phyloP scores from a whole-genome alignment of 371 early-diverging fungal genomes.

The Capniomyces stellatus region DNA sequence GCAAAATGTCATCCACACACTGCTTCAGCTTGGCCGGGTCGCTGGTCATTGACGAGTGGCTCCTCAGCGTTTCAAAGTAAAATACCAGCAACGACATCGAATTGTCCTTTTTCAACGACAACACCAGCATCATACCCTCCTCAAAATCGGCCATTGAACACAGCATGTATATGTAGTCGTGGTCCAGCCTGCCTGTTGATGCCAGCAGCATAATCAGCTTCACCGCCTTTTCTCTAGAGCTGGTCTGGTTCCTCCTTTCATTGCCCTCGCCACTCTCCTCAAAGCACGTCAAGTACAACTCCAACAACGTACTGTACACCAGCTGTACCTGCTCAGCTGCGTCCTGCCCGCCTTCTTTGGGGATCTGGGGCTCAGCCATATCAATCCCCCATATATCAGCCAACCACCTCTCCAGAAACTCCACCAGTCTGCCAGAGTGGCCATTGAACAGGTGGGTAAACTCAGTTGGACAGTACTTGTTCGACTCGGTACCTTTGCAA shows the following conservation, averaged over 20 bases:
- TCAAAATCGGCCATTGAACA: slow-evolving; percentile 67
- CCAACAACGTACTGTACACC: slow-evolving; percentile 77
- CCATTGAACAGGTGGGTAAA: not conserved
- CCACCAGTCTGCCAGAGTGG: not conserved
- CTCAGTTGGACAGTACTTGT: slow-evolving; percentile 1
- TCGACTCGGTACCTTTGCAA: slow-evolving; percentile 31
- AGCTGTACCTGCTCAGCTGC: slow-evolving; percentile 23
- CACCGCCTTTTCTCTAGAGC: slow-evolving; percentile 16
- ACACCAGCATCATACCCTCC: slow-evolving; percentile 66
- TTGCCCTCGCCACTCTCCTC: slow-evolving; percentile 5
- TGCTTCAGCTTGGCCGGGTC: too few relatives aligned
- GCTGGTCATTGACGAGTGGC: too few relatives aligned
- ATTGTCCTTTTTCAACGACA: slow-evolving; percentile 48
- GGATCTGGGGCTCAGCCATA: slow-evolving; percentile 10
- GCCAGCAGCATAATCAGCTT: slow-evolving; percentile 32
- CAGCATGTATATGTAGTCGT: slow-evolving; percentile 74
- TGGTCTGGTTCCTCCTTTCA: slow-evolving; percentile 1
- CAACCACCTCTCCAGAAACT: slow-evolving; percentile 34
- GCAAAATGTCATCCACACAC: too few relatives aligned
- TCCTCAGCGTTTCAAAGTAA: slow-evolving; percentile 65
- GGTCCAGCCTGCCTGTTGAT: slow-evolving; percentile 52
- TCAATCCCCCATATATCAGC: slow-evolving; percentile 46
- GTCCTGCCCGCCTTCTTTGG: not conserved
- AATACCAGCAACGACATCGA: slow-evolving; percentile 45
- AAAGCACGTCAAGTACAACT: slow-evolving; percentile 59